Conservation (phyloP, 805 yeast genomes). For the Pichia pseudocactophila region DNA sequence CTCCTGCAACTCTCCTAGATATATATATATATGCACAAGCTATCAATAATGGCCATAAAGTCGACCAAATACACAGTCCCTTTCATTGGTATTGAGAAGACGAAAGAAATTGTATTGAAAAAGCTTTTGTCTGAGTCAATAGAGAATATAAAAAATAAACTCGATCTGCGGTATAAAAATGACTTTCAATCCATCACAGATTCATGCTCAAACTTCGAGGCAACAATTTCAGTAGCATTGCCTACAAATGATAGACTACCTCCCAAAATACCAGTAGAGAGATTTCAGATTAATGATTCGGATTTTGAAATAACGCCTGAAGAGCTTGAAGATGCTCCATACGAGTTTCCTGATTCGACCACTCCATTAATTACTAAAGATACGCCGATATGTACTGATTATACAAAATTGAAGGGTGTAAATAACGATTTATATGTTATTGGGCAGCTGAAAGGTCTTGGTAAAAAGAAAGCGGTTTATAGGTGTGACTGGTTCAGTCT, state of each 20-base stretch:
- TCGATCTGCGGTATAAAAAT: too few relatives aligned
- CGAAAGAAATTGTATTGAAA: too few relatives aligned
- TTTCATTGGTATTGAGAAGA: too few relatives aligned
- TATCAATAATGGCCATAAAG: too few relatives aligned
- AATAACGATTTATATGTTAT: constrained; percentile 15
- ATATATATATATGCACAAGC: too few relatives aligned
- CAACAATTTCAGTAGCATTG: too few relatives aligned
- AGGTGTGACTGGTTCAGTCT: constrained; percentile 19
- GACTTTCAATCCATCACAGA: too few relatives aligned
- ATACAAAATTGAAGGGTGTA: constrained; percentile 18
- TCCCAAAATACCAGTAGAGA: not conserved
- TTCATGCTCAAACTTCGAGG: too few relatives aligned
- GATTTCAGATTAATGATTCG: constrained; percentile 5
- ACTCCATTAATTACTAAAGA: constrained; percentile 9
- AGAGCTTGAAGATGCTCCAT: constrained; percentile 13
- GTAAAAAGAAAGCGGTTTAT: constrained; percentile 9
- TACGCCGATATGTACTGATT: constrained; percentile 11
- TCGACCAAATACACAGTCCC: too few relatives aligned
- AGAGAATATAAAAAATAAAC: too few relatives aligned
- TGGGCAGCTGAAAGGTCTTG: constrained; percentile 7
- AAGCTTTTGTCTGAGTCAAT: too few relatives aligned
- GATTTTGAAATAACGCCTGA: constrained; percentile 4
- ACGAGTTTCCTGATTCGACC: constrained; percentile 12
- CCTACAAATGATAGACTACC: not conserved
- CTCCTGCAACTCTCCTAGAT: too few relatives aligned